Conservation (phyloP, 2,329 filamentous ascomycete genomes). For the Alternaria tenuissima region DNA sequence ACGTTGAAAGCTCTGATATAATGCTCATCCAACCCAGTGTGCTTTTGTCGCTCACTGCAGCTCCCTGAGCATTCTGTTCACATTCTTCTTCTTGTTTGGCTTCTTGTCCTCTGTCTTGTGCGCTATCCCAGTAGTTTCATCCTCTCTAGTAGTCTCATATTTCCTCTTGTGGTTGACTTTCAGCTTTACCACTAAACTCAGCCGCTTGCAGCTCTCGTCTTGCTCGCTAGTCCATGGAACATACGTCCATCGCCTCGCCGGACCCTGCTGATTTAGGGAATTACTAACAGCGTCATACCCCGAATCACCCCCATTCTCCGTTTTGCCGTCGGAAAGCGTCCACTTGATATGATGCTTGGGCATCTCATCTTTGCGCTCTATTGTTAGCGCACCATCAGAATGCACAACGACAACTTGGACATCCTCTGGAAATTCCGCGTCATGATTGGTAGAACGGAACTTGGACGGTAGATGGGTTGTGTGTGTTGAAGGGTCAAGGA, state of each 20-base stretch:
- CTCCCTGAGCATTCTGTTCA: neutral
- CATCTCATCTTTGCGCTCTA: conserved; percentile 15
- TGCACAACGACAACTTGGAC: conserved; percentile 29
- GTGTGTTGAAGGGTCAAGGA: conserved; percentile 22
- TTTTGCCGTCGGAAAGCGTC: conserved; percentile 15
- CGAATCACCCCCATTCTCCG: conserved; percentile 10
- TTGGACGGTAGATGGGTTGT: conserved; percentile 27
- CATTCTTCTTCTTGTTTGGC: neutral
- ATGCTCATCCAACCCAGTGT: neutral
- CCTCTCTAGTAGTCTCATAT: neutral
- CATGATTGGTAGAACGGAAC: conserved; percentile 20
- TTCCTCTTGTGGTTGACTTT: conserved; percentile 8
- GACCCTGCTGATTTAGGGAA: conserved; percentile 14
- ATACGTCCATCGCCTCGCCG: conserved; percentile 34
- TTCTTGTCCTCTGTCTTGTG: neutral
- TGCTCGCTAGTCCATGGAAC: conserved; percentile 42
- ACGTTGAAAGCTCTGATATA: neutral
- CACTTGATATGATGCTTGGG: conserved; percentile 14
- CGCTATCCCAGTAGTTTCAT: neutral
- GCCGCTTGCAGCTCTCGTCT: conserved; percentile 29
- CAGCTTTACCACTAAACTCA: conserved; percentile 17
- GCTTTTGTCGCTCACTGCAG: neutral
- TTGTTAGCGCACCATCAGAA: conserved; percentile 22
- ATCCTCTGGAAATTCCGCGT: neutral
- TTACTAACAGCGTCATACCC: neutral